Evolutionary conservation across 495 filamentous ascomycete species (phyloP), one percentile per base, ranked within the genome.

Genomic region (Penicillium egyptiacum): DNA sequence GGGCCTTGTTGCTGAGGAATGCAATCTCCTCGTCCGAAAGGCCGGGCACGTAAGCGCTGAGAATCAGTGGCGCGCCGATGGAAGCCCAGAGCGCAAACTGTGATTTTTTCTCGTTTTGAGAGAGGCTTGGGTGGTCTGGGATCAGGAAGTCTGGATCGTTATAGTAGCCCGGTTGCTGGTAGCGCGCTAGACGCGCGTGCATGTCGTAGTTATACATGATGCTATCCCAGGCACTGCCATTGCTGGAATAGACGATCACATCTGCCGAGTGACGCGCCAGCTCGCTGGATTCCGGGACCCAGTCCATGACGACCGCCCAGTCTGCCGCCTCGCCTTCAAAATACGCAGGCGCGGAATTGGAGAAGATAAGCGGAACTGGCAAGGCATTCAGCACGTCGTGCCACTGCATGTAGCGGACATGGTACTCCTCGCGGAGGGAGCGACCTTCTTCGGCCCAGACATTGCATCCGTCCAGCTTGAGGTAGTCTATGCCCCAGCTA

Each of bases 141-240:
- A 75, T 76, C 51, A 79, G 37, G 45, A 79, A 76, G 50, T 79
- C 75, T 4, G 75, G 73, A 50, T 79, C 75, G 51, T 76, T 75
- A 40, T 69, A 77, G 47, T 75, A 76, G 7, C 75, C 75, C 3
- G 73, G 72, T n/a, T 59, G 53, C 51, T 78, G 74, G 58, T 74
- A 77, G 40, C 74, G 71, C 35, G 67, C 66, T 4, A 78, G 51
- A 37, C 68, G 73, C 8, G 70, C 63, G 30, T 75, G 62, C 43
- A 61, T 72, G 40, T 64, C 47, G 48, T 76, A 77, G 45, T 76
- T 76, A 17, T 59, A 53, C 75, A 78, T 76, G 56, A 78, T 68
- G 48, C 70, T 74, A 28, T 73, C 69, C 75, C 75, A 78, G 6
- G 72, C 68, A 45, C 60, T 69, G 26, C 69, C 67, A 5, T 52